phyloP scores from a whole-genome alignment of 148 eudicot genomes.

The Fagopyrum esculentum region DNA sequence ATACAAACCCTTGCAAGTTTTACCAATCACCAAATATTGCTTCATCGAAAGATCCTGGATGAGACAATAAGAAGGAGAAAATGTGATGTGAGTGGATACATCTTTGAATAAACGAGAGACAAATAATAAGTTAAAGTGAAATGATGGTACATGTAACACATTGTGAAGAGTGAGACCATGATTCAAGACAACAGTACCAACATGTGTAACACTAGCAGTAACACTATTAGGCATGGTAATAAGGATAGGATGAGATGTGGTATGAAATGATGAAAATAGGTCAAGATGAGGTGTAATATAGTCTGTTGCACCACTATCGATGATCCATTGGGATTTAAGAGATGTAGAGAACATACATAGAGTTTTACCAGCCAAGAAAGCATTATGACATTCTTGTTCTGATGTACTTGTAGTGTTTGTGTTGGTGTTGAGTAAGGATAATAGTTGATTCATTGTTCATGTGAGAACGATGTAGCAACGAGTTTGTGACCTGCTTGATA shows the following conservation, averaged over 20 bases:
- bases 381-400: background rate
- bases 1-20: background rate
- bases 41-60: background rate
- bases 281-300: background rate
- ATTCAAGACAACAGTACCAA: background rate
- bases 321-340: background rate
- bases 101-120: background rate
- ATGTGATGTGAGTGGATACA: background rate
- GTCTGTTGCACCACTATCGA: background rate
- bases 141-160: constrained; percentile 11
- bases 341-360: background rate
- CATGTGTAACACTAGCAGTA: background rate
- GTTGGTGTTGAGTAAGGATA: no score
- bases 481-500: no score
- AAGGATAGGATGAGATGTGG: no score
- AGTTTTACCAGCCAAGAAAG: background rate
- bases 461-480: no score
- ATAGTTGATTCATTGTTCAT: no score
- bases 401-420: no score
- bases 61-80: background rate
- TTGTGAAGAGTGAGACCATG: background rate
- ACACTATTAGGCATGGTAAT: background rate
- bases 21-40: background rate
- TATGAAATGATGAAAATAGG: background rate
- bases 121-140: background rate